Percentiles rank a stretch among this genome's conserved stretches.
These are phyloP conservation scores for Prunus mongolica DNA, from an alignment of 306 rosid genomes.

Conservation along the genomic window DNA sequence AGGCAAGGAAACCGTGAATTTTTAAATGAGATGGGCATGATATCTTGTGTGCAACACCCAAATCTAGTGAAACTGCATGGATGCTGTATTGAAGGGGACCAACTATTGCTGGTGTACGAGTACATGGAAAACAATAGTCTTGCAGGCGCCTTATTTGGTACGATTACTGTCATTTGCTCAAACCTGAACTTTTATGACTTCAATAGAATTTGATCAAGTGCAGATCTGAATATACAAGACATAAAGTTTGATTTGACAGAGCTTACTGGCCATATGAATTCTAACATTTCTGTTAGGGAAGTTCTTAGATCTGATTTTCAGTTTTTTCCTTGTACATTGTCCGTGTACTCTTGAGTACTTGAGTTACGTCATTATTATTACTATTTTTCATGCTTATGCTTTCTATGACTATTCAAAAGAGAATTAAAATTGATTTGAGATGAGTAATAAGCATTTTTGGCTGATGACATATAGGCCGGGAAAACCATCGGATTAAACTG, in stretches of 20 bases:
- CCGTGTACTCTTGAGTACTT: background rate
- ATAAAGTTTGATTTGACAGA: background rate
- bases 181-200: background rate
- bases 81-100: conserved; percentile 60
- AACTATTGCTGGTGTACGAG: conserved; percentile 58
- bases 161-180: conserved; percentile 6
- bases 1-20: conserved; percentile 71
- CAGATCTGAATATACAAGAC: background rate
- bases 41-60: conserved; percentile 68
- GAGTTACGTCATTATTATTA: background rate
- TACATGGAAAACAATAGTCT: conserved; percentile 74
- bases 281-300: background rate
- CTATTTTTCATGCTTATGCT: background rate
- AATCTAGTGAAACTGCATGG: conserved; percentile 70
- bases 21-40: conserved; percentile 62
- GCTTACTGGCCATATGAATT: background rate
- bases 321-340: background rate
- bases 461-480: conserved; percentile 27
- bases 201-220: background rate
- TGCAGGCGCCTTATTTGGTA: conserved; percentile 54
- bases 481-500: conserved; percentile 18
- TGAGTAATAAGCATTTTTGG: background rate
- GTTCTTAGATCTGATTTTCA: background rate
- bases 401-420: background rate
- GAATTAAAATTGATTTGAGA: background rate